Base-by-base conservation (phyloP, 257 asterid species). In the Jacaranda mimosifolia region DNA sequence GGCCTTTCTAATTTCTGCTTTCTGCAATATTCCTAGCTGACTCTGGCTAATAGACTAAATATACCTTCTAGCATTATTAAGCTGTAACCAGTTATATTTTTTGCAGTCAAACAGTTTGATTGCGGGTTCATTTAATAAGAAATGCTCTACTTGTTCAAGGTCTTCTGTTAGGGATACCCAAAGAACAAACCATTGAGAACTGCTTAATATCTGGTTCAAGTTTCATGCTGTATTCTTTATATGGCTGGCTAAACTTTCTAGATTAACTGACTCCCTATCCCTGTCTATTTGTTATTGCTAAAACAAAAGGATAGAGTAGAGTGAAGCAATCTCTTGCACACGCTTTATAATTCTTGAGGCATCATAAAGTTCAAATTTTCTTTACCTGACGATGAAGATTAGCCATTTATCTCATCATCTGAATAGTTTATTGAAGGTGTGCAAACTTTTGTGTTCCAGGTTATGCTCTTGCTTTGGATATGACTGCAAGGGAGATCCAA, bases 401-500 rank as follows among this genome's bases (percentile, higher is more conserved):
- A 13, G 69, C 32, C 10, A 7, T 15, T 65, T 48, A 77, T 69
- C 51, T 35, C 11, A 46, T 21, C 32, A 18, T 78, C 75, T 45
- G 12, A 35, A 36, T 68, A 68, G 42, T 45, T 68, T 67, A 58
- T n/a, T n/a, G 21, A 51, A n/a, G 21, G 52, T 62, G 49, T 26
- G 32, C 15, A 38, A 52, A 52, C 17, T 74, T 19, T 78, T 14
- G 19, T 73, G 59, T 77, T 83, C 80, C 89, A 96, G 98, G 99
- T 79, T 93, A 93, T 88, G 99, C 97, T 66, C 96, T 96, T 89
- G 98, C 96, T 66, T 82, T 96, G 95, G 99, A 93, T 80, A 96
- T 96, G 98, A 93, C 99, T 75, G 98, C 99, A 15, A 89, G 99
- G 88, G 97, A 93, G 85, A 90, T 90, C 77, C 98, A 93, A 80